Conservation (phyloP, 1,284 basidiomycete species). For the Malassezia sympodialis region DNA sequence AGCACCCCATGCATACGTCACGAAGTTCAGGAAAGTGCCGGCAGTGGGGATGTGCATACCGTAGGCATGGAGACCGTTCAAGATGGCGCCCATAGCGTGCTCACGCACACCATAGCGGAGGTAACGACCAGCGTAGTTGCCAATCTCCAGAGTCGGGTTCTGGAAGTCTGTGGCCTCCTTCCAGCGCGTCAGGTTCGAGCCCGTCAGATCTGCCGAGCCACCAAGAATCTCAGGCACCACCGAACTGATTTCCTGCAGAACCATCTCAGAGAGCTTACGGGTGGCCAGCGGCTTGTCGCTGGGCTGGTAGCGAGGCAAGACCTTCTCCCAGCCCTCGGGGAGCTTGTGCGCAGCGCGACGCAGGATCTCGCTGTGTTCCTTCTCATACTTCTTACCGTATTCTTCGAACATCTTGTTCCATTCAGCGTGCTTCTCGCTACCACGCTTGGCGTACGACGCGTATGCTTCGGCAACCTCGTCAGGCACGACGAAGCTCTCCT, state of each 20-base stretch:
- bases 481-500: constrained; percentile 70
- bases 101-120: constrained; percentile 94
- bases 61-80: constrained; percentile 77
- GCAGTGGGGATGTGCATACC: constrained; percentile 67
- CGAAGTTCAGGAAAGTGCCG: constrained; percentile 63
- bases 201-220: constrained; percentile 85
- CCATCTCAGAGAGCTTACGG: constrained; percentile 84
- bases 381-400: constrained; percentile 69
- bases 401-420: constrained; percentile 66
- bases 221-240: constrained; percentile 65
- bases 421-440: constrained; percentile 62
- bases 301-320: constrained; percentile 70
- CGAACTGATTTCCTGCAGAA: constrained; percentile 65
- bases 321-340: constrained; percentile 57
- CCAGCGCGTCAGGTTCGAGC: constrained; percentile 75
- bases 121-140: constrained; percentile 75
- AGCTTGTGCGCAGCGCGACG: constrained; percentile 75
- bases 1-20: constrained; percentile 83
- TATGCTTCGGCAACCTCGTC: constrained; percentile 65
- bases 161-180: constrained; percentile 83
- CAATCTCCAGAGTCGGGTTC: constrained; percentile 66
- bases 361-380: constrained; percentile 72
- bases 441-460: constrained; percentile 58
- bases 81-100: constrained; percentile 91
- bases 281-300: constrained; percentile 74